phyloP scores from a whole-genome alignment of 495 filamentous ascomycete genomes.

The Penicillium bovifimosum region DNA sequence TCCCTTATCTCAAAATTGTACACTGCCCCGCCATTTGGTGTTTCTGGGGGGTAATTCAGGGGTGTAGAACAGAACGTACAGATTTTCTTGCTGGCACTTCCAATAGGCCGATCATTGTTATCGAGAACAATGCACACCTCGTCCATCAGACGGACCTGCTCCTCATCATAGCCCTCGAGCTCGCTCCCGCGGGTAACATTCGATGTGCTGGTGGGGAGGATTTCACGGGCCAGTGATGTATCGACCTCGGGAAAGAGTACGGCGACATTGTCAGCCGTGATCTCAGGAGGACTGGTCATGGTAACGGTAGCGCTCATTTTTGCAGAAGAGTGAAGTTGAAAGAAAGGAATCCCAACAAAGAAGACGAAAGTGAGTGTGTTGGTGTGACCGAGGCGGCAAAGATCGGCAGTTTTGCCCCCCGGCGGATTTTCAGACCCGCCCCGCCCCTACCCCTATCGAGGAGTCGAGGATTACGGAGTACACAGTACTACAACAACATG shows the following conservation, averaged over 20 bases:
- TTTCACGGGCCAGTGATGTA: slow-evolving; percentile 62
- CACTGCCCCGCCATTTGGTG: slow-evolving; percentile 12
- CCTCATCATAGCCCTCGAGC: slow-evolving; percentile 85
- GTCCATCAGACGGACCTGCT: slow-evolving; percentile 97
- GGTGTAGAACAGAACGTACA: slow-evolving; percentile 52
- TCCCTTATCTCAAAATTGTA: neutral
- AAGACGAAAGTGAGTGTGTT: slow-evolving; percentile 7
- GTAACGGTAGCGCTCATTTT: slow-evolving; percentile 50
- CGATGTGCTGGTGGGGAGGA: slow-evolving; percentile 45
- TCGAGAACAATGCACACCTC: slow-evolving; percentile 98
- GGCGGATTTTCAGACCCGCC: no score
- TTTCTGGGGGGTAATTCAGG: slow-evolving; percentile 1
- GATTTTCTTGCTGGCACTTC: slow-evolving; percentile 95
- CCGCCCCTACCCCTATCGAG: no score
- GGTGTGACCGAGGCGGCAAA: slow-evolving; percentile 15
- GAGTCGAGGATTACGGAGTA: no score
- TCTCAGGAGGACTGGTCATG: slow-evolving; percentile 35
- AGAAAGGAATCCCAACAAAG: neutral
- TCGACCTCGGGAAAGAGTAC: slow-evolving; percentile 94
- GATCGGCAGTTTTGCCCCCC: slow-evolving; percentile 13
- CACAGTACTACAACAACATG: neutral
- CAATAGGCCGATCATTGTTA: slow-evolving; percentile 87
- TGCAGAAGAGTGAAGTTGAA: neutral
- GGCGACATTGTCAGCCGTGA: slow-evolving; percentile 82
- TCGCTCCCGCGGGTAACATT: slow-evolving; percentile 38